phyloP scores from a whole-genome alignment of 169 alveolate species.

The Plasmodium coatneyi region DNA sequence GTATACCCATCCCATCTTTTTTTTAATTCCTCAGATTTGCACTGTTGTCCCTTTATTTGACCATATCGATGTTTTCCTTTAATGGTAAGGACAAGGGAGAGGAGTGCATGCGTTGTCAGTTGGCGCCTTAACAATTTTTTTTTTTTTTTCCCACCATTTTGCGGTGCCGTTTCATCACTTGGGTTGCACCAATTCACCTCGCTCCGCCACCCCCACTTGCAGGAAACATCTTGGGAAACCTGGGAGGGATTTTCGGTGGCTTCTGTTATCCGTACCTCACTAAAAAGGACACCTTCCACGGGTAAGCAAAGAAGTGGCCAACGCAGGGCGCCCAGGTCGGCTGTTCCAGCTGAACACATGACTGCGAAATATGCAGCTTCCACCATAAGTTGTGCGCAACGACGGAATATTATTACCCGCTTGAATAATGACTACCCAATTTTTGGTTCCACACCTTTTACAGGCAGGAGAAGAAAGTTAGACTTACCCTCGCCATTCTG shows the following conservation, averaged over 20 bases:
- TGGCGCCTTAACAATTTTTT: not conserved
- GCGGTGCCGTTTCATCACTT: not conserved
- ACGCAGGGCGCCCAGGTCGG: not conserved
- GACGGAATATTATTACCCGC: not conserved
- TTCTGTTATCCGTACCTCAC: conserved; percentile 27
- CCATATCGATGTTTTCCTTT: conserved; percentile 30
- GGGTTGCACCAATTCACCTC: not conserved
- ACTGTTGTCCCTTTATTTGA: conserved; percentile 28
- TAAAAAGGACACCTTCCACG: conserved; percentile 10
- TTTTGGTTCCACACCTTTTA: not conserved
- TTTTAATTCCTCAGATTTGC: conserved; percentile 22
- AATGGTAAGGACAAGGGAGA: conserved; percentile 38
- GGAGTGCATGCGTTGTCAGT: not conserved
- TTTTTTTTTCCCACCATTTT: not conserved
- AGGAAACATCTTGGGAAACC: conserved; percentile 63
- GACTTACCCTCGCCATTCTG: not conserved
- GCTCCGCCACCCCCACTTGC: not conserved
- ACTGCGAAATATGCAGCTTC: not conserved
- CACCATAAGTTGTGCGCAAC: not conserved
- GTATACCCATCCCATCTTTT: not conserved
- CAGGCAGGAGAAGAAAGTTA: conserved; percentile 15
- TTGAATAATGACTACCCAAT: not conserved
- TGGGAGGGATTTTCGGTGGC: conserved; percentile 56
- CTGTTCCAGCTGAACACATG: not conserved
- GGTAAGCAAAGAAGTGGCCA: not conserved